These are phyloP conservation scores for Trypanosoma boissoni DNA, from an alignment of 208 protist genomes.

Conservation along the genomic window DNA sequence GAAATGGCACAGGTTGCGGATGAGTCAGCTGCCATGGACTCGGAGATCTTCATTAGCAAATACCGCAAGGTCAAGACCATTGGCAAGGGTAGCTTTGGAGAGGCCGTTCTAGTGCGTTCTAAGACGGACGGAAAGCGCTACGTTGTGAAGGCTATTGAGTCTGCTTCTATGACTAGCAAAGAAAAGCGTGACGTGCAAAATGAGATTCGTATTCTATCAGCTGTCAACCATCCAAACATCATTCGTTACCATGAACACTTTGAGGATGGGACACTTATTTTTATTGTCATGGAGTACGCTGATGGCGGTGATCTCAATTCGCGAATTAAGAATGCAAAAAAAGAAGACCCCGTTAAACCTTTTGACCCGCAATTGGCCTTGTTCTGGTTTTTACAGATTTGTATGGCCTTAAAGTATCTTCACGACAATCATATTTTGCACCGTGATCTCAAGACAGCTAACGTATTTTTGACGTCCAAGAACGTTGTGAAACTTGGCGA, in stretches of 20 bases:
- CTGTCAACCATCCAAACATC: conserved; percentile 91
- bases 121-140: conserved; percentile 88
- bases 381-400: conserved; percentile 92
- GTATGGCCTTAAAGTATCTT: conserved; percentile 90
- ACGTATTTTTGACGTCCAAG: conserved; percentile 87
- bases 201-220: conserved; percentile 90
- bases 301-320: conserved; percentile 86
- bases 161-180: conserved; percentile 81
- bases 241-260: conserved; percentile 92
- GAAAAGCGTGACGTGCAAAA: conserved; percentile 91
- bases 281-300: conserved; percentile 94
- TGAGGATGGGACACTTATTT: conserved; percentile 82
- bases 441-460: conserved; percentile 90
- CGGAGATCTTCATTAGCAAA: conserved; percentile 79
- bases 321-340: conserved; percentile 90
- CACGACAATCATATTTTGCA: conserved; percentile 92
- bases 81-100: conserved; percentile 91
- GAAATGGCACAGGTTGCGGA: conserved; percentile 68
- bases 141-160: conserved; percentile 91
- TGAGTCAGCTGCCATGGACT: conserved; percentile 72
- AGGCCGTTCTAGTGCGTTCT: conserved; percentile 88
- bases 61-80: conserved; percentile 88
- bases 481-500: conserved; percentile 89
- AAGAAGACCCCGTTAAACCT: conserved; percentile 47
- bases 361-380: conserved; percentile 88